These are phyloP conservation scores for Psilocybe mexicana DNA, from an alignment of 1,284 basidiomycete species.

Conservation along the genomic window DNA sequence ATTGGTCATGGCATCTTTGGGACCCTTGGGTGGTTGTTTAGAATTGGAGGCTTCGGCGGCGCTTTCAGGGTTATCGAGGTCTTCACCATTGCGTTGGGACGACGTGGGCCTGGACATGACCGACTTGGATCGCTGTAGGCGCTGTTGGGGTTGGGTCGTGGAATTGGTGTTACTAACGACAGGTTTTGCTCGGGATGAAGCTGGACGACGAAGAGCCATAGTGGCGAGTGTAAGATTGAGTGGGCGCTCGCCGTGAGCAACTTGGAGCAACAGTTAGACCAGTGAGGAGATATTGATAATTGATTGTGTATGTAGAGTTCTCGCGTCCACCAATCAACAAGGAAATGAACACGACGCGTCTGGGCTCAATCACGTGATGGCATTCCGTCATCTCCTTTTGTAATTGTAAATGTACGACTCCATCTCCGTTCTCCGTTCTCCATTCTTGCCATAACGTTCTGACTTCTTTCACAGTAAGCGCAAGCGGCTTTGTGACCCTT, in stretches of 20 bases:
- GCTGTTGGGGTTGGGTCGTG: conserved; percentile 28
- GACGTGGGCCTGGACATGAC: conserved; percentile 35
- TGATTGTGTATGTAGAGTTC: not conserved
- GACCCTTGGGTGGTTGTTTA: conserved; percentile 17
- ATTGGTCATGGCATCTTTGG: conserved; percentile 63
- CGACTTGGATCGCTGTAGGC: conserved; percentile 37
- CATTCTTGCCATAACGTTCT: not conserved
- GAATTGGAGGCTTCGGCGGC: conserved; percentile 3
- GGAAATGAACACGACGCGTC: conserved; percentile 29
- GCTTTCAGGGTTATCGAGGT: conserved; percentile 21
- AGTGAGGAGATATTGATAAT: too few species aligned
- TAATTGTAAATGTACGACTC: not conserved
- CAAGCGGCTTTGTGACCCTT: not conserved
- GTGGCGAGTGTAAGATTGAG: not conserved
- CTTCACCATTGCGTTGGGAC: conserved; percentile 29
- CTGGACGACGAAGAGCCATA: conserved; percentile 57
- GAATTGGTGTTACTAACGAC: conserved; percentile 24
- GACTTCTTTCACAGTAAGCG: too few species aligned
- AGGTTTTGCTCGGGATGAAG: conserved; percentile 40
- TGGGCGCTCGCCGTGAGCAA: not conserved
- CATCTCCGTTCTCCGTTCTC: not conserved
- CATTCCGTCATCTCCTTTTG: not conserved
- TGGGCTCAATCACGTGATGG: conserved; percentile 31
- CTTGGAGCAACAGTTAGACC: too few species aligned
- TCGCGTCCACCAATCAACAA: not conserved